Percentiles rank a stretch among this genome's conserved stretches.
phyloP scores from a whole-genome alignment of 257 asterid genomes.

The Ophiorrhiza pumila region DNA sequence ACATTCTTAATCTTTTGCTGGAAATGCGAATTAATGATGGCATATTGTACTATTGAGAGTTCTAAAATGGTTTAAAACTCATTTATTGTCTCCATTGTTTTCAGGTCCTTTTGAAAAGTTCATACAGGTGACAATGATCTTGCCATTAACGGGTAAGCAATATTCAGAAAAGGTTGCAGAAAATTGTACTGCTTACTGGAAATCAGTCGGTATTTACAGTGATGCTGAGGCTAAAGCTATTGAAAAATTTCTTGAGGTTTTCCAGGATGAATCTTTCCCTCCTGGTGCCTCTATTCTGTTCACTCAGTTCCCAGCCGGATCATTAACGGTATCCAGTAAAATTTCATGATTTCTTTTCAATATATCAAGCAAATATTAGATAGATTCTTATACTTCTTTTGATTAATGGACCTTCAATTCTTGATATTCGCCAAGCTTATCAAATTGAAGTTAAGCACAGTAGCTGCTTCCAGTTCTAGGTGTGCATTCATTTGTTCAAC shows the following conservation, averaged over 20 bases:
- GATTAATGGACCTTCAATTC: too few relatives aligned
- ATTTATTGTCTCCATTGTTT: too few relatives aligned
- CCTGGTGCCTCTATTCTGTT: constrained; percentile 84
- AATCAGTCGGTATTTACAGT: constrained; percentile 49
- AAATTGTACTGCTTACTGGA: constrained; percentile 73
- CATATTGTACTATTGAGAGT: too few relatives aligned
- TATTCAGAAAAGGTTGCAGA: constrained; percentile 87
- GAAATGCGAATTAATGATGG: too few relatives aligned
- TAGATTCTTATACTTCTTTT: too few relatives aligned
- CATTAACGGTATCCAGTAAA: constrained; percentile 50
- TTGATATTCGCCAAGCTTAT: too few relatives aligned
- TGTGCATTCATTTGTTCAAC: too few relatives aligned
- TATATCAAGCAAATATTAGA: too few relatives aligned
- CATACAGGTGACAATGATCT: constrained; percentile 59
- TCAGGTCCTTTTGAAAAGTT: constrained; percentile 80
- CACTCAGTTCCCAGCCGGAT: constrained; percentile 70
- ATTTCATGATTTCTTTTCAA: too few relatives aligned
- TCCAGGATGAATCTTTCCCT: constrained; percentile 53
- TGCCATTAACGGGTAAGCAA: constrained; percentile 84
- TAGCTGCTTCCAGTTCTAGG: too few relatives aligned
- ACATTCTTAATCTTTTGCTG: too few relatives aligned
- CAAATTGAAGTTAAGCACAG: too few relatives aligned
- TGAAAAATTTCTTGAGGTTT: constrained; percentile 46
- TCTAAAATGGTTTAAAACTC: neutral
- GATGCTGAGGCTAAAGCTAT: constrained; percentile 67